Evolutionary conservation across 23 red algal genomes (phyloP).

Genomic region (Gracilaria vermiculophylla): DNA sequence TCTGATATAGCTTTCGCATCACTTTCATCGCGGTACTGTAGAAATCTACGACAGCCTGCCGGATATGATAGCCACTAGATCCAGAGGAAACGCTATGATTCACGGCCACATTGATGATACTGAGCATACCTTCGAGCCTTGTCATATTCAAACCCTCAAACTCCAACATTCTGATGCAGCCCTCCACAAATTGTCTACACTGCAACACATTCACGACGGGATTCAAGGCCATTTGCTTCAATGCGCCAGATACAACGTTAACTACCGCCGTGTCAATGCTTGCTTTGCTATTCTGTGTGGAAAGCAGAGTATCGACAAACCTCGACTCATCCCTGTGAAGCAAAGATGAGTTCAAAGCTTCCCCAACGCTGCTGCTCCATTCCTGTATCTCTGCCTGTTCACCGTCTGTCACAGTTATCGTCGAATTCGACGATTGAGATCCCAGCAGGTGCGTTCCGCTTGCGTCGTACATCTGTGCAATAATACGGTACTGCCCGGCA

Average conservation of each 20-base stretch:
- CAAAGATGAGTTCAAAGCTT: not conserved
- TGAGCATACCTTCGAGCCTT: not conserved
- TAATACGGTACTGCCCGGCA: slow-evolving; percentile 3
- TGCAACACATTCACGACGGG: not conserved
- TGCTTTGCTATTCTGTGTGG: not conserved
- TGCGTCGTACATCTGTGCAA: slow-evolving; percentile 40
- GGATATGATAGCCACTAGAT: not conserved
- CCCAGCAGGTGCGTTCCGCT: slow-evolving; percentile 21
- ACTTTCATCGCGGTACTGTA: not conserved
- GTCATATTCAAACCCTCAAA: not conserved
- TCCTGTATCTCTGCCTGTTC: not conserved
- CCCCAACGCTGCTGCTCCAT: not conserved
- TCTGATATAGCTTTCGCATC: not conserved
- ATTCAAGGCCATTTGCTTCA: not conserved
- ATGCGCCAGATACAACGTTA: not conserved
- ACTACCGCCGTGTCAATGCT: not conserved
- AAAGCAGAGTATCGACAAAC: not conserved
- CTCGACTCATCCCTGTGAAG: not conserved
- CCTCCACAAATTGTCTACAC: not conserved
- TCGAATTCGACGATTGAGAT: slow-evolving; percentile 17
- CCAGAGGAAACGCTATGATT: not conserved
- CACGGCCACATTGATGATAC: not conserved
- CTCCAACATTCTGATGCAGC: not conserved
- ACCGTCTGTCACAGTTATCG: not conserved
- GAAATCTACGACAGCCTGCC: not conserved